These are phyloP conservation scores for Calvatia gigantea DNA, from an alignment of 768 basidiomycete species.

Conservation along the genomic window DNA sequence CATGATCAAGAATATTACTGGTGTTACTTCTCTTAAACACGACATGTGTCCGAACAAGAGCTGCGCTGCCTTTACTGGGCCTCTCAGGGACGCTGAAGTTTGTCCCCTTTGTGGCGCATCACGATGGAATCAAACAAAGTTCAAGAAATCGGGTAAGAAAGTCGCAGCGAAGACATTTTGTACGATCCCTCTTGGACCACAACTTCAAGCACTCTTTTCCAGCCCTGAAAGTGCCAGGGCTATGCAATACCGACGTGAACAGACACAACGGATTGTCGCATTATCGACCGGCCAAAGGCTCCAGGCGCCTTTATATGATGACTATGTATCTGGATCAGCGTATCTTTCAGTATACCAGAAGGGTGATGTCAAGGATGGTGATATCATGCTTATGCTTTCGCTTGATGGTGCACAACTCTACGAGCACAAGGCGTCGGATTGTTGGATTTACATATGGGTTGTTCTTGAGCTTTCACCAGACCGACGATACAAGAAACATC, in stretches of 20 bases:
- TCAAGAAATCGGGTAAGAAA: constrained; percentile 10
- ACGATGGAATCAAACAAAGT: constrained; percentile 19
- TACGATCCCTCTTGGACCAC: constrained; percentile 40
- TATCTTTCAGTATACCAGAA: constrained; percentile 20
- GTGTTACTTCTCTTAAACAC: constrained; percentile 26
- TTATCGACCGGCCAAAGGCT: constrained; percentile 7
- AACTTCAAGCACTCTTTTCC: constrained; percentile 32
- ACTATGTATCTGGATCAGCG: constrained; percentile 23
- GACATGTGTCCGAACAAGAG: constrained; percentile 42
- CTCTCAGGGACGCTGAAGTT: constrained; percentile 15
- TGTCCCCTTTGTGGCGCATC: constrained; percentile 25
- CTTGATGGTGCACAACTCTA: constrained; percentile 39
- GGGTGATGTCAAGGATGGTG: constrained; percentile 21
- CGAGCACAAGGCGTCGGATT: constrained; percentile 30
- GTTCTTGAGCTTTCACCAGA: constrained; percentile 23
- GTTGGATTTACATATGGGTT: constrained; percentile 26
- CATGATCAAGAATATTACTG: constrained; percentile 24
- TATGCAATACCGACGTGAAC: constrained; percentile 24
- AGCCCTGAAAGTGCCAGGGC: constrained; percentile 19
- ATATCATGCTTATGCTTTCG: constrained; percentile 28
- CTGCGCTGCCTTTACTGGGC: constrained; percentile 29
- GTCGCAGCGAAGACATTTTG: constrained; percentile 24
- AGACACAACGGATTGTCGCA: constrained; percentile 21
- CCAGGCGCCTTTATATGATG: constrained; percentile 14
- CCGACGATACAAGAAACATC: constrained; percentile 22